Base-by-base conservation (phyloP, 371 early-diverging fungal genomes). In the Ecytonucleospora hepatopenaei region DNA sequence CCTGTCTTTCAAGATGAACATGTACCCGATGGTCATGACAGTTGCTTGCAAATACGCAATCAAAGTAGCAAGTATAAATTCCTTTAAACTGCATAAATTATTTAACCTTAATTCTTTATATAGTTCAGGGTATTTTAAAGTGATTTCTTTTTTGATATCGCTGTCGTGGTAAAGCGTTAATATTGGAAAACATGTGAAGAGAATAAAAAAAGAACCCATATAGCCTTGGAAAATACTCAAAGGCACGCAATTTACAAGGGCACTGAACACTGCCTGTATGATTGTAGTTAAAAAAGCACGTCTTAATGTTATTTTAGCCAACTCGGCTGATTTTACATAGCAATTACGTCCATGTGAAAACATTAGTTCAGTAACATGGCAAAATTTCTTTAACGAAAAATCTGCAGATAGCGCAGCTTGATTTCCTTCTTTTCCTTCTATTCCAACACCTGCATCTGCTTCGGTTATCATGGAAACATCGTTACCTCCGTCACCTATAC, bases 381-480 rank as follows among this genome's bases (percentile, higher is more conserved):
- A 85, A 71, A 97, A 97, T 77, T 92, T 90, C 5, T 83, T 84
- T 1, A 96, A 82, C 0, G 91, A 88, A 71, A 93, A 91, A 80
- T 97, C 98, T 0, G 94, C 92, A 0, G 97, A 92, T 46, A 94
- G 78, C 8, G 90, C 88, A 1, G 98, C 96, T 75, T 95, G 95
- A 74, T 84, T 87, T 15, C 97, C 97, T 80, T 97, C 98, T 80
- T 91, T 92, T 57, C 98, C 97, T 4, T 90, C 90, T 69, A 97
- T 90, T 28, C 97, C 96, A 3, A 97, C 85, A 47, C 92, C 97
- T n/a, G 94, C 88, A 79, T 93, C 86, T 0, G 95, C 94, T 1
- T 89, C 90, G 73, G 90, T 90, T 66, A 97, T 95, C 98, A 97
- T 97, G 31, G 88, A 86, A 21, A 97, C 94, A 77, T 97, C 98